These are phyloP conservation scores for Durotheca rogersii DNA, from an alignment of 495 filamentous ascomycete genomes.

Conservation along the genomic window DNA sequence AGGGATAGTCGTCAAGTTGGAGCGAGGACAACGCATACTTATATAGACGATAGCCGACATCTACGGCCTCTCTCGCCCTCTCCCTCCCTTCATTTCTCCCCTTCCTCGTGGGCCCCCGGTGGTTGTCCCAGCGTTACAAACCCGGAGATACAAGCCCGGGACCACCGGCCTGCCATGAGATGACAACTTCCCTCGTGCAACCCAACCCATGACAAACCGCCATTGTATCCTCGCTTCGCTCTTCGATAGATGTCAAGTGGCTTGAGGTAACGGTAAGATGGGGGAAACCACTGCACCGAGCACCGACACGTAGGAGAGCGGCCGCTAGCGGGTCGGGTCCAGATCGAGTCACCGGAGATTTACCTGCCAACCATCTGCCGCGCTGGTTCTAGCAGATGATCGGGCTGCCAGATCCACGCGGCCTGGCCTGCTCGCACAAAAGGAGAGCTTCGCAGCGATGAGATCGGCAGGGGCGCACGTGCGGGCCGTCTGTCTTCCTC, in stretches of 20 bases:
- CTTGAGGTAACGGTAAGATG: slow-evolving; percentile 14
- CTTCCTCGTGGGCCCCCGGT: neutral
- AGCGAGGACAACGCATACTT: slow-evolving; percentile 12
- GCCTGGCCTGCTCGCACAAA: slow-evolving; percentile 8
- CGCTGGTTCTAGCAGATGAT: slow-evolving; percentile 27
- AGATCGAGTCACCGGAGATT: slow-evolving; percentile 16
- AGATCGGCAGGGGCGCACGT: slow-evolving; percentile 15
- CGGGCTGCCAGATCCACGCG: slow-evolving; percentile 10
- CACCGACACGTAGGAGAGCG: slow-evolving; percentile 2
- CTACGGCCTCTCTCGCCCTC: no score
- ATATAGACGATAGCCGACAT: slow-evolving; percentile 17
- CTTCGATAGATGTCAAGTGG: slow-evolving; percentile 16
- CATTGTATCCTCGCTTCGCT: slow-evolving; percentile 11
- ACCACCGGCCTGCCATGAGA: slow-evolving; percentile 23
- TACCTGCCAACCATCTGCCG: slow-evolving; percentile 3
- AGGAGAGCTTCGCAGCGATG: slow-evolving; percentile 2
- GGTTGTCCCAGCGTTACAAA: slow-evolving; percentile 23
- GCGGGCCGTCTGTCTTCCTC: slow-evolving; percentile 27
- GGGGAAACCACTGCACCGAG: neutral
- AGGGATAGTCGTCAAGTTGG: neutral
- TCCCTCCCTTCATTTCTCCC: no score
- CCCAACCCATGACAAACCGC: slow-evolving; percentile 22
- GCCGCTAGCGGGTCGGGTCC: slow-evolving; percentile 4
- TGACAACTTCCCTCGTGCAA: slow-evolving; percentile 25
- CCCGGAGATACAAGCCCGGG: neutral